These are phyloP conservation scores for Mortierella sp. DNA, from an alignment of 371 early-diverging fungal species.

Conservation along the genomic window DNA sequence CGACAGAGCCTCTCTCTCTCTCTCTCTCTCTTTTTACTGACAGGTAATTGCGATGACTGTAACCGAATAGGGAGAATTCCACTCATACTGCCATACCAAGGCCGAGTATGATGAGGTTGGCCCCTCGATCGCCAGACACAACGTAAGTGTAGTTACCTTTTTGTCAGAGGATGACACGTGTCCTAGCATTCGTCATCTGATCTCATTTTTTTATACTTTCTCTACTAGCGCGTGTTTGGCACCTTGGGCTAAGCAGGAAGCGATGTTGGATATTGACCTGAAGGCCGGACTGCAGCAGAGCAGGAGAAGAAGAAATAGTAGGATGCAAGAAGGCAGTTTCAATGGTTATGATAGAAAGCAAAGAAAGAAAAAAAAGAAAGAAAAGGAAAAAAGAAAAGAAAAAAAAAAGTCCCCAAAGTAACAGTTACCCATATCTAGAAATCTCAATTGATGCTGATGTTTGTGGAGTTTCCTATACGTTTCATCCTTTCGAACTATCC, in stretches of 20 bases:
- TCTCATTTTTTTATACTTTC: neutral
- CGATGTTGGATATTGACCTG: too few relatives aligned
- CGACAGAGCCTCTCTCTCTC: neutral
- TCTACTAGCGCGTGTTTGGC: constrained; percentile 44
- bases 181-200: neutral
- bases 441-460: too few relatives aligned
- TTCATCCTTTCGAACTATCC: too few relatives aligned
- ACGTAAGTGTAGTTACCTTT: constrained; percentile 53
- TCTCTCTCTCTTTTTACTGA: neutral
- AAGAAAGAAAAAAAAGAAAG: neutral
- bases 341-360: too few relatives aligned
- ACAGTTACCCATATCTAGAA: neutral
- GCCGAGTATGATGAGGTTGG: constrained; percentile 98
- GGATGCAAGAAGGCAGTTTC: too few relatives aligned
- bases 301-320: too few relatives aligned
- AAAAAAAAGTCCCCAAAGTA: neutral
- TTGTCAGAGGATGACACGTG: neutral
- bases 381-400: constrained; percentile 1
- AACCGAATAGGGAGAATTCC: constrained; percentile 89
- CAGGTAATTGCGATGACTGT: neutral
- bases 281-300: too few relatives aligned
- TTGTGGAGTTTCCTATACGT: too few relatives aligned
- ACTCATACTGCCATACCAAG: constrained; percentile 95
- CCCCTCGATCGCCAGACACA: constrained; percentile 94
- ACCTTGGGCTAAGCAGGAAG: constrained; percentile 41